Evolutionary conservation across 495 filamentous ascomycete species (phyloP), one percentile per base, ranked within the genome.

Genomic region (Neurospora sp.): DNA sequence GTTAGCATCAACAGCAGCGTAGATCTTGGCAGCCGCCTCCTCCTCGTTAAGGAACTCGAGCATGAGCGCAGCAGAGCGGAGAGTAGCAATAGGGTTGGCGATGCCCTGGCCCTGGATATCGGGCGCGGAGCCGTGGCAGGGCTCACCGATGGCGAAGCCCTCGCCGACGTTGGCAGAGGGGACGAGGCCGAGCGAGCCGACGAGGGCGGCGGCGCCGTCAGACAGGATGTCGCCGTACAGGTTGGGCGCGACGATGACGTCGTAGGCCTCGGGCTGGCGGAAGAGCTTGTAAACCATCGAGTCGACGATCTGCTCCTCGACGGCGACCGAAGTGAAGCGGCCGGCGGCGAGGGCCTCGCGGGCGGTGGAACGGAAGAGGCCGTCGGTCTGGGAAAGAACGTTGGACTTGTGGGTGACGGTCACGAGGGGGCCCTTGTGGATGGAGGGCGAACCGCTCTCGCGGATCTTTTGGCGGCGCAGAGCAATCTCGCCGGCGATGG

Each of bases 201-300:
- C 96, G 14, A 99, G 89, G 5, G 96, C 96, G 39, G 96, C 96
- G 35, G 96, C 96, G 73, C 94, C 96, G 82, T 99, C 96, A 3
- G 93, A 96, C 46, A 99, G 87, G 75, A 99, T 95, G 81, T 99
- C 96, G 75, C 96, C 96, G 85, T 99, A 99, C 38, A 99, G 88
- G 84, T 99, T 99, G 8, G 96, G 96, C 39, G 96, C 96, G 44
- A 99, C 96, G 77, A 99, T 96, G 72, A 99, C 96, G 80, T 99
- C 96, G 89, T 98, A 99, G 77, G 89, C 89, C 75, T 89, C 88
- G 69, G 96, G 96, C 83, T 97, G 92, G 18, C 94, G 93, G 90
- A 98, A 98, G 62, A 99, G 91, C 87, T 98, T 98, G 89, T 99
- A 99, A 48, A 98, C 93, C 96, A 99, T 99, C 46, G 90, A 92